These are phyloP conservation scores for Citrus sp. DNA, from an alignment of 345 rosid species.

Conservation along the genomic window DNA sequence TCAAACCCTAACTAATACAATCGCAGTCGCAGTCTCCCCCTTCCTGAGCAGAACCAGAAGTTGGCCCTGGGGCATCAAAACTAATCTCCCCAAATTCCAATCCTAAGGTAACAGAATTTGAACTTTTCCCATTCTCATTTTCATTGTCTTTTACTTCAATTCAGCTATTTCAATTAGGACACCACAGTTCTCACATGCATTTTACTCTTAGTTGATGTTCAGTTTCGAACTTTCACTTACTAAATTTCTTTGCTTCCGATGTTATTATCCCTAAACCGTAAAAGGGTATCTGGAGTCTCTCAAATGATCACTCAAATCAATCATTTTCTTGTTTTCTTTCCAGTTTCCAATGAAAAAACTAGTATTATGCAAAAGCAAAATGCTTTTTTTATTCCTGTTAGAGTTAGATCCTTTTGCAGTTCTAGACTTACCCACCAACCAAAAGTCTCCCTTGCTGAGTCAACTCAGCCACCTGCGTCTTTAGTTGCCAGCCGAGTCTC, in stretches of 20 bases:
- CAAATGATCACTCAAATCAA: conserved; percentile 37
- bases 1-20: neutral
- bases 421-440: conserved; percentile 20
- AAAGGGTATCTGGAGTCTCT: conserved; percentile 19
- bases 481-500: conserved; percentile 32
- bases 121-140: neutral
- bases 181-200: neutral
- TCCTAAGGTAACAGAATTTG: neutral
- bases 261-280: conserved; percentile 30
- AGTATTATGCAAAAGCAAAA: conserved; percentile 8
- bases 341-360: conserved; percentile 25
- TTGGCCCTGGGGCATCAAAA: too few relatives aligned
- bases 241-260: conserved; percentile 22
- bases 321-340: conserved; percentile 21
- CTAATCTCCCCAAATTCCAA: too few relatives aligned
- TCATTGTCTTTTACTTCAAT: neutral
- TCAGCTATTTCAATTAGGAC: neutral
- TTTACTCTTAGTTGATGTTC: neutral
- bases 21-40: neutral
- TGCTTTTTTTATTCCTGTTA: conserved; percentile 27
- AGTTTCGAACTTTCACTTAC: neutral
- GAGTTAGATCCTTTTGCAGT: conserved; percentile 29
- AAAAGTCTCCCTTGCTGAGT: conserved; percentile 18
- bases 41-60: neutral
- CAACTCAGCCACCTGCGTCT: conserved; percentile 25